A percentile compares a stretch with the other conserved stretches of the same genome.
Evolutionary conservation across 495 filamentous ascomycete genomes (phyloP).

Genomic region (Extremus antarcticus): DNA sequence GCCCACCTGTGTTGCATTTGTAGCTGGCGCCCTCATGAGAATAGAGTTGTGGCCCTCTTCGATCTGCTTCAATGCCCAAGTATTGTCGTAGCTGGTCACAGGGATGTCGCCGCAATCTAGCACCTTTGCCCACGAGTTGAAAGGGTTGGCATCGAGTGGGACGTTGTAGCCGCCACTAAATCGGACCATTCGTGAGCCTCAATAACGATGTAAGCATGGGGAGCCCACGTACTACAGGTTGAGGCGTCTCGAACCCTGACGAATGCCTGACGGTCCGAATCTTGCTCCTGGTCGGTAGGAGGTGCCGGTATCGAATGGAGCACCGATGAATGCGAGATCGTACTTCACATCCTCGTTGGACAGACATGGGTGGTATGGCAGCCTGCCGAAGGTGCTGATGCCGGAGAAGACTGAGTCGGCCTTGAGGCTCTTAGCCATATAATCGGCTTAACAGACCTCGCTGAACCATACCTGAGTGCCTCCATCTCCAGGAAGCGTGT

Average conservation of each 20-base stretch:
- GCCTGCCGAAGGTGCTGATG: slow-evolving; percentile 54
- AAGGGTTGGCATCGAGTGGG: slow-evolving; percentile 34
- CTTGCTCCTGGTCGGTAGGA: slow-evolving; percentile 73
- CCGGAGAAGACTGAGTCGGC: slow-evolving; percentile 49
- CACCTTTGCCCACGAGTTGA: slow-evolving; percentile 35
- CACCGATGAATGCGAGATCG: slow-evolving; percentile 39
- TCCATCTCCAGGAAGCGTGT: slow-evolving; percentile 55
- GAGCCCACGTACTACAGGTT: slow-evolving; percentile 50
- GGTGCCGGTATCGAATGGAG: slow-evolving; percentile 56
- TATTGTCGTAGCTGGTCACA: slow-evolving; percentile 36
- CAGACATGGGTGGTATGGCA: slow-evolving; percentile 70
- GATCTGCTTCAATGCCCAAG: slow-evolving; percentile 34
- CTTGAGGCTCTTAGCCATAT: slow-evolving; percentile 26
- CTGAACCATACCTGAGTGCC: slow-evolving; percentile 50
- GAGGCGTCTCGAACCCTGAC: slow-evolving; percentile 63
- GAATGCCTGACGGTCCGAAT: slow-evolving; percentile 71
- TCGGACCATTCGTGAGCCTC: slow-evolving; percentile 43
- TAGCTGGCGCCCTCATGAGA: slow-evolving; percentile 33
- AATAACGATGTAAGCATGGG: slow-evolving; percentile 19
- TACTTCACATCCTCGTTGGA: slow-evolving; percentile 43
- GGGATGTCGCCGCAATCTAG: slow-evolving; percentile 35
- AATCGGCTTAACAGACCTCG: no score
- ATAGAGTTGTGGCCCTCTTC: slow-evolving; percentile 36
- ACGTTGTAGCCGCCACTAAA: slow-evolving; percentile 57
- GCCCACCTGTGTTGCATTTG: slow-evolving; percentile 39